phyloP scores from a whole-genome alignment of 176 grass and related monocot species.

The Typha latifolia region DNA sequence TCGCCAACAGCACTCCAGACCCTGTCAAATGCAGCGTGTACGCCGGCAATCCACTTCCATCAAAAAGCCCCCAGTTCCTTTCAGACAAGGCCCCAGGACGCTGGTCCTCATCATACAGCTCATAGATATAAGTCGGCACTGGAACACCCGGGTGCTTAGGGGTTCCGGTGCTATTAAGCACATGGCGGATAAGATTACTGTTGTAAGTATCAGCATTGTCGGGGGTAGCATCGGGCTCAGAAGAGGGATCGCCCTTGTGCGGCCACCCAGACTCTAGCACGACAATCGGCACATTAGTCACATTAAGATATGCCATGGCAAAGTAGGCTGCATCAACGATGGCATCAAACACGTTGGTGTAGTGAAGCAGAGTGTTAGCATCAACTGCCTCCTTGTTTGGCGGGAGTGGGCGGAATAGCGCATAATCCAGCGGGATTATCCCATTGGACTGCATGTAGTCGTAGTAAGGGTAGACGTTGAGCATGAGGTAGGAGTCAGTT shows the following conservation, averaged over 20 bases:
- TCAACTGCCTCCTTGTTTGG: slow-evolving; percentile 97
- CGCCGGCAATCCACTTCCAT: slow-evolving; percentile 65
- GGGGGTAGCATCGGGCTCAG: slow-evolving; percentile 62
- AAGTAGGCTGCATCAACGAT: slow-evolving; percentile 90
- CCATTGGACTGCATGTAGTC: slow-evolving; percentile 98
- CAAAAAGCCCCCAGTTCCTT: slow-evolving; percentile 83
- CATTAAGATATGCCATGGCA: slow-evolving; percentile 89
- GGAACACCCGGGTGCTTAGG: slow-evolving; percentile 83
- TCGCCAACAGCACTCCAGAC: slow-evolving; percentile 66
- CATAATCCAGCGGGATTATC: slow-evolving; percentile 85
- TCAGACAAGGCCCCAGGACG: slow-evolving; percentile 50
- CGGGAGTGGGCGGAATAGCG: slow-evolving; percentile 79
- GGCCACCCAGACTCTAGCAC: slow-evolving; percentile 95
- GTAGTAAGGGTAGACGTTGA: slow-evolving; percentile 97
- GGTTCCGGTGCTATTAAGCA: slow-evolving; percentile 87
- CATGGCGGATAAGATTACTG: slow-evolving; percentile 87
- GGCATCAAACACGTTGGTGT: slow-evolving; percentile 94
- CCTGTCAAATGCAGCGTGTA: slow-evolving; percentile 83
- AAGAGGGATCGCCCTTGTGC: slow-evolving; percentile 73
- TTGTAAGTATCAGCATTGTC: slow-evolving; percentile 96
- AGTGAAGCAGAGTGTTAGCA: slow-evolving; percentile 91
- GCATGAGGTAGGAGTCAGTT: slow-evolving; percentile 65
- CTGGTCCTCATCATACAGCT: slow-evolving; percentile 90
- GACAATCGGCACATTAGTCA: slow-evolving; percentile 79
- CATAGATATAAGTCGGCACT: slow-evolving; percentile 88